These are phyloP conservation scores for Geosmithia morbida DNA, from an alignment of 2,329 filamentous ascomycete genomes.

Conservation along the genomic window DNA sequence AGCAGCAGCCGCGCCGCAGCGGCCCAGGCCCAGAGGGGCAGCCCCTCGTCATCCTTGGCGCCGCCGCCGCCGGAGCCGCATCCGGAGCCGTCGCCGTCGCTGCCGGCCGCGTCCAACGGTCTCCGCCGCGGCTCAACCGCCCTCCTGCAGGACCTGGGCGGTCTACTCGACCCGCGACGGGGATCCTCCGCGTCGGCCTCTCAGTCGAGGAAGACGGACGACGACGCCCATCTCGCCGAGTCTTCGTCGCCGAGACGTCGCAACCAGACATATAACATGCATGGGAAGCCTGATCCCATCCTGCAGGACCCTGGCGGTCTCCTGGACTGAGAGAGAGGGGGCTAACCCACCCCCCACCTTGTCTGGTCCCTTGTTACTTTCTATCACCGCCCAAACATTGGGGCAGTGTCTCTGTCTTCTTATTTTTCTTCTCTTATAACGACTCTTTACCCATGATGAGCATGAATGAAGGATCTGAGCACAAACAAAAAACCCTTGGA, in stretches of 20 bases:
- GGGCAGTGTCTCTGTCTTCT: too few species aligned
- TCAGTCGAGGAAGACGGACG: too few species aligned
- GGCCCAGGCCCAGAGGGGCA: not conserved
- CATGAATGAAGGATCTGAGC: too few species aligned
- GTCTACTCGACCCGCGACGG: constrained; percentile 28
- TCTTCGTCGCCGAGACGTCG: constrained; percentile 23
- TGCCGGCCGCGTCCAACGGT: constrained; percentile 28
- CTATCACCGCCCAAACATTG: not conserved
- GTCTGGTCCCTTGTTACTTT: too few species aligned
- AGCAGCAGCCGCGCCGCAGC: constrained; percentile 11
- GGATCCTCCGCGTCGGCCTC: too few species aligned
- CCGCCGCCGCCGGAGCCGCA: constrained; percentile 27
- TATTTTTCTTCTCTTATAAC: too few species aligned
- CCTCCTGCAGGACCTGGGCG: constrained; percentile 43
- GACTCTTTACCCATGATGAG: too few species aligned
- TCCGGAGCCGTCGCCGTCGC: constrained; percentile 23
- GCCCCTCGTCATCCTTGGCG: constrained; percentile 9
- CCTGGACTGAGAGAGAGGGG: constrained; percentile 7
- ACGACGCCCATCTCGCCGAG: constrained; percentile 21
- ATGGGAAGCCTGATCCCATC: constrained; percentile 15
- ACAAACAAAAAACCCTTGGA: too few species aligned
- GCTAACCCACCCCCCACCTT: not conserved
- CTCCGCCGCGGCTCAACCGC: constrained; percentile 40
- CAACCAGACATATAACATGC: constrained; percentile 15
- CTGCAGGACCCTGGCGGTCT: constrained; percentile 26